A percentile compares a stretch with the other conserved stretches of the same genome.
These are phyloP conservation scores for Castanea sativa DNA, from an alignment of 306 rosid genomes.

Conservation along the genomic window DNA sequence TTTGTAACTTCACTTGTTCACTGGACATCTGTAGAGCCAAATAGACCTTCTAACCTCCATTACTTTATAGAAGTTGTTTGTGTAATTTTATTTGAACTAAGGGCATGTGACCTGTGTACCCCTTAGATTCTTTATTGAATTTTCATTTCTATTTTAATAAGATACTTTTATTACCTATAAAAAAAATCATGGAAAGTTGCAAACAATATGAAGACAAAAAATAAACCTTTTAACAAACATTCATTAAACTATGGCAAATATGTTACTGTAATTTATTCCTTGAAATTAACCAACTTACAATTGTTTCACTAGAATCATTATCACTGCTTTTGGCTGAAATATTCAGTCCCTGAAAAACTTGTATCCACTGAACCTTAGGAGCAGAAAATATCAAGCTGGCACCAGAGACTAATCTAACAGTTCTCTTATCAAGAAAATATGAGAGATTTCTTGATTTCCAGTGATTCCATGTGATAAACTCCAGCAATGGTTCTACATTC, in stretches of 20 bases:
- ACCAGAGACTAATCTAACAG: slow-evolving; percentile 38
- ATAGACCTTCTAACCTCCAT: too few species aligned
- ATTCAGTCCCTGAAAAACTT: slow-evolving; percentile 19
- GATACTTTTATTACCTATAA: too few species aligned
- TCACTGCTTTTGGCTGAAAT: slow-evolving; percentile 13
- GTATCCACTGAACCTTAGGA: slow-evolving; percentile 39
- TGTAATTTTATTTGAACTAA: too few species aligned
- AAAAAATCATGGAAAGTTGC: background rate
- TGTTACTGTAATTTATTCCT: background rate
- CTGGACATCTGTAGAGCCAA: too few species aligned
- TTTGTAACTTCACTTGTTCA: too few species aligned
- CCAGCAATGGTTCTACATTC: slow-evolving; percentile 29
- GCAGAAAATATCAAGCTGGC: slow-evolving; percentile 43
- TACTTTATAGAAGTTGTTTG: too few species aligned
- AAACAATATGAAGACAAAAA: too few species aligned
- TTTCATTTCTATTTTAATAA: too few species aligned
- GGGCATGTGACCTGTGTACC: too few species aligned
- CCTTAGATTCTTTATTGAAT: too few species aligned
- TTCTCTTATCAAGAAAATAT: slow-evolving; percentile 36
- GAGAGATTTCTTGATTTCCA: slow-evolving; percentile 35
- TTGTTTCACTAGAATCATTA: slow-evolving; percentile 14
- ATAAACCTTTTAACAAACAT: background rate
- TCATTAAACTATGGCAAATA: background rate
- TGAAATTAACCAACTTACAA: slow-evolving; percentile 29
- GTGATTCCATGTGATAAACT: slow-evolving; percentile 27